Percentiles rank a stretch among this genome's conserved stretches.
Conservation (phyloP, 208 protist species). For the Naegleria gruberi region DNA sequence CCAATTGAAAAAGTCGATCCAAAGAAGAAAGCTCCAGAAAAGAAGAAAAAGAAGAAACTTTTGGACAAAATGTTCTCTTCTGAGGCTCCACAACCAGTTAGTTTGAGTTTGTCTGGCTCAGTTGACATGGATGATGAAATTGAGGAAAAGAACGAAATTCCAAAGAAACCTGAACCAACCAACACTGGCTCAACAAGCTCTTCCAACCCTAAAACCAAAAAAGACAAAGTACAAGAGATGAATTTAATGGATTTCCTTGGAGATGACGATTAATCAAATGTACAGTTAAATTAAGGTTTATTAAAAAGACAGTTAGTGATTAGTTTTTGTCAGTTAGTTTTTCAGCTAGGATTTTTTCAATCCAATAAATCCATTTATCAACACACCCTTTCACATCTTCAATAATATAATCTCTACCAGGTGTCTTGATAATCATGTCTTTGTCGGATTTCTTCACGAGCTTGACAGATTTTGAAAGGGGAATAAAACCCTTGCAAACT, state of each 20-base stretch:
- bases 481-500: conserved; percentile 11
- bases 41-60: neutral
- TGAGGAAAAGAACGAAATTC: neutral
- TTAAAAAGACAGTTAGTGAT: neutral
- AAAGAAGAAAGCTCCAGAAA: neutral
- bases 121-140: neutral
- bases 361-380: neutral
- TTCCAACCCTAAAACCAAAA: too few relatives aligned
- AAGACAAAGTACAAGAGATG: neutral
- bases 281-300: too few relatives aligned
- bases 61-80: neutral
- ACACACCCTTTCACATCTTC: neutral
- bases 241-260: neutral
- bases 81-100: neutral
- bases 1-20: neutral
- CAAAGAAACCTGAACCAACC: neutral
- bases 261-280: neutral
- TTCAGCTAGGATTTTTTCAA: neutral
- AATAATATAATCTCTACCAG: neutral
- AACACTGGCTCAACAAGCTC: too few relatives aligned
- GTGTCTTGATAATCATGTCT: neutral
- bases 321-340: neutral
- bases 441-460: neutral
- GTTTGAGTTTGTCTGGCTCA: neutral
- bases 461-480: neutral